Conservation (phyloP, 306 rosid genomes). For the Cicer cuneatum region DNA sequence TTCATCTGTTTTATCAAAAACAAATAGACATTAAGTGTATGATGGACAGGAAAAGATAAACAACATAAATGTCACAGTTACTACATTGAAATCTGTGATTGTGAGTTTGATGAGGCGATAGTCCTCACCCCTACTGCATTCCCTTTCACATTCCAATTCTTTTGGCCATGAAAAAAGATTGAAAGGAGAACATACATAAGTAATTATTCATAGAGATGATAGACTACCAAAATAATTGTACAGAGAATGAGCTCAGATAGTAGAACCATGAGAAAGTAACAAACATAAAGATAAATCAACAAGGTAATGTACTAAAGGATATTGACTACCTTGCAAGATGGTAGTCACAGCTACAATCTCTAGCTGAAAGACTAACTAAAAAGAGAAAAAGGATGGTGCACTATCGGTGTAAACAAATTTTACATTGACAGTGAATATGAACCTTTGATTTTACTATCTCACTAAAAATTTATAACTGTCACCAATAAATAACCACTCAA, state of each 20-base stretch:
- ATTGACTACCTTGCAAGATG: slow-evolving; percentile 13
- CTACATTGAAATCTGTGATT: slow-evolving; percentile 80
- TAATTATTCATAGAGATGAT: background rate
- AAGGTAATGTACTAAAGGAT: slow-evolving; percentile 9
- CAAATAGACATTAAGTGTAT: slow-evolving; percentile 33
- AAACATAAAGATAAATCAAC: slow-evolving; percentile 29
- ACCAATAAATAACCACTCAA: too few species aligned
- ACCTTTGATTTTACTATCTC: too few species aligned
- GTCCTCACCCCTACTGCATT: slow-evolving; percentile 98
- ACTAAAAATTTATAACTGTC: too few species aligned
- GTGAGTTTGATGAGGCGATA: slow-evolving; percentile 92
- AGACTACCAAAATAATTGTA: background rate
- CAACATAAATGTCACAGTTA: slow-evolving; percentile 35
- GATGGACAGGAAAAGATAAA: slow-evolving; percentile 26
- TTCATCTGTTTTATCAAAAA: slow-evolving; percentile 57
- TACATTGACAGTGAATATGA: too few species aligned
- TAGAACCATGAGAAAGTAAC: slow-evolving; percentile 27
- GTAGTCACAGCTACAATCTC: slow-evolving; percentile 3
- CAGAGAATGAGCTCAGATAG: slow-evolving; percentile 22
- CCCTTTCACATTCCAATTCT: slow-evolving; percentile 93
- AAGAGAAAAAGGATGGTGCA: background rate
- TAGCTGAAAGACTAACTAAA: slow-evolving; percentile 13
- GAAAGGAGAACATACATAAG: slow-evolving; percentile 38
- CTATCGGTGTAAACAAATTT: too few species aligned
- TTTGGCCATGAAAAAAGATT: slow-evolving; percentile 42